phyloP scores from a whole-genome alignment of 2,329 filamentous ascomycete species.

The Colletotrichum abscissum region DNA sequence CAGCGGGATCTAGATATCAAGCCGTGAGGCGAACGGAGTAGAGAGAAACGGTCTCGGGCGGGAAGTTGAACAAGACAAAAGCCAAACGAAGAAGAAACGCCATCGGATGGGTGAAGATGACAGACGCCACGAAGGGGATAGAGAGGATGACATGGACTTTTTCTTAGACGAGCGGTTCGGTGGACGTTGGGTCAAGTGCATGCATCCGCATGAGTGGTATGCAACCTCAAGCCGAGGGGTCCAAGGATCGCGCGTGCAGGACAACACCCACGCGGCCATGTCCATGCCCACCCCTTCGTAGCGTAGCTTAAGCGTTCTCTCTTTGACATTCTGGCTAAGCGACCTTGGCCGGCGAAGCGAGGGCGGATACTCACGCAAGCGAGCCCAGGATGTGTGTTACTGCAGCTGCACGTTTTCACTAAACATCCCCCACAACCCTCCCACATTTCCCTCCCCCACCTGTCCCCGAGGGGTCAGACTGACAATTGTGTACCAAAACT shows the following conservation, averaged over 20 bases:
- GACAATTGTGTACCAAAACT: not conserved
- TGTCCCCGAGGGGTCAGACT: not conserved
- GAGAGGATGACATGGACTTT: not conserved
- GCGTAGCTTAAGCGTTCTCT: not conserved
- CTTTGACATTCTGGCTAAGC: not conserved
- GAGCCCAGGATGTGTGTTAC: not conserved
- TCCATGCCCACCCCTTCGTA: too few species aligned
- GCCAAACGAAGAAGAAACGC: not conserved
- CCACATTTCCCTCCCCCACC: not conserved
- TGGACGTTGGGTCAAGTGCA: not conserved
- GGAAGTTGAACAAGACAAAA: not conserved
- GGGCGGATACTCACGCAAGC: not conserved
- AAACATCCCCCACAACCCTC: not conserved
- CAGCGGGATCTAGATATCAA: not conserved
- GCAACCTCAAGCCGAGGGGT: not conserved
- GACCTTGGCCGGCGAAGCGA: not conserved
- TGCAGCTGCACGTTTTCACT: not conserved
- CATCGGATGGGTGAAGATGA: not conserved
- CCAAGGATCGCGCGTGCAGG: not conserved
- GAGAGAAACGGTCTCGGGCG: not conserved
- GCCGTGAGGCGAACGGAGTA: not conserved
- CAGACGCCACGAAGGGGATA: not conserved
- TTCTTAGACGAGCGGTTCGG: not conserved
- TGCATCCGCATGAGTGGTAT: not conserved
- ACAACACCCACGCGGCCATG: not conserved